phyloP scores from a whole-genome alignment of 371 early-diverging fungal species.

The Saksenaea vasiformis region DNA sequence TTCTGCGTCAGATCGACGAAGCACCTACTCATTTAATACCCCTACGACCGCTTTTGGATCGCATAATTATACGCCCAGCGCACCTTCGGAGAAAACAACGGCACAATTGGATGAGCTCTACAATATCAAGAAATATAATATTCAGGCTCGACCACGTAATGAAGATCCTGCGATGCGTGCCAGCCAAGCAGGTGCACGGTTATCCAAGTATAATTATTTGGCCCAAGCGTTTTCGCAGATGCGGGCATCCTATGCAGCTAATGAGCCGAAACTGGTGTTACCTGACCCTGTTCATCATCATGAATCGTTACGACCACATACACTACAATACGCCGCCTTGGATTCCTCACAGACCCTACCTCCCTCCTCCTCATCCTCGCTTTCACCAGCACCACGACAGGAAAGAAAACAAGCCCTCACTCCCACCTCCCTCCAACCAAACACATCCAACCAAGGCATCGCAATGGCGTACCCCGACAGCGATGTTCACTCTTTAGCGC shows the following conservation, averaged over 20 bases:
- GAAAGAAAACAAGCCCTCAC: background rate
- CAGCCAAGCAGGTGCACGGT: slow-evolving; percentile 23
- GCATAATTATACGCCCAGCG: slow-evolving; percentile 8
- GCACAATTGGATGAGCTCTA: slow-evolving; percentile 17
- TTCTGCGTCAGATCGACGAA: background rate
- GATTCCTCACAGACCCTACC: background rate
- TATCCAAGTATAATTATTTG: slow-evolving; percentile 45
- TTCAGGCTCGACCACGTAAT: background rate
- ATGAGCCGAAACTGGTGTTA: background rate
- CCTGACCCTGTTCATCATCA: background rate
- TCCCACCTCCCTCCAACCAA: background rate
- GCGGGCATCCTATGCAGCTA: slow-evolving; percentile 23
- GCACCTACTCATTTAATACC: slow-evolving; percentile 12
- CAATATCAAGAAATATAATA: slow-evolving; percentile 23
- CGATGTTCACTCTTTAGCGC: background rate
- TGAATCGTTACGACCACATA: background rate
- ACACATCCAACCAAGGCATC: background rate
- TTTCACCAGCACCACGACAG: slow-evolving; percentile 3
- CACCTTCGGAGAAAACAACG: slow-evolving; percentile 17
- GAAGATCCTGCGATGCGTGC: background rate
- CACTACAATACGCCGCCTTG: background rate
- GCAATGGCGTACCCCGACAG: background rate
- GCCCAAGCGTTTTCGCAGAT: slow-evolving; percentile 44
- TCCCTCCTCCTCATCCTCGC: slow-evolving; percentile 1
- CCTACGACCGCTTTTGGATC: slow-evolving; percentile 13